Evolutionary conservation across 73 alveolate genomes (phyloP), one percentile per base, ranked within the genome.

Genomic region (Stentor roeselii): DNA sequence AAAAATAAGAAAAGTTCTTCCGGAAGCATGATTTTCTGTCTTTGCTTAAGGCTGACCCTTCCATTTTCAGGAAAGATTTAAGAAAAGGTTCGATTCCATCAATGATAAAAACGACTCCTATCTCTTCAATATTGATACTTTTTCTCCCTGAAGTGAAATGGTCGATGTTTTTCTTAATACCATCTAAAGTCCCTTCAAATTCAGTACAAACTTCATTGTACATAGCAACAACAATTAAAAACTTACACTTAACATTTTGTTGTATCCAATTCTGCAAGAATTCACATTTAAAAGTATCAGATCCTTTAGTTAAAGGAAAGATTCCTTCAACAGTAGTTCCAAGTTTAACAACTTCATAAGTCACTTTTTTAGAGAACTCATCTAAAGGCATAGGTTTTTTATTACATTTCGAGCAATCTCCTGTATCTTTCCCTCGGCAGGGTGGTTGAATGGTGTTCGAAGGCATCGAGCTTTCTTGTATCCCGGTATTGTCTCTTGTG

Each of bases 181-280:
- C 92, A 3, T 75, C 59, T 60, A 87, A 38, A 4, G 92, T 83
- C 1, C 83, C 90, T 11, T 30, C 14, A 31, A 87, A 60, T 30
- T 87, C 86, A 39, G 39, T 40, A 0, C 4, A 36, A 3, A 83
- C 83, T 76, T 87, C 92, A 83, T 87, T 87, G 78, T 82, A 87
- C 92, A 87, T 87, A 31, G 92, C 83, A 27, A 87, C 88, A 42
- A 37, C 67, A 37, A 76, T 76, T 0, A 76, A 32, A 67, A 67
- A 67, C 41, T 67, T 50, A 21, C 67, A 50, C 21, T 50, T 50
- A 11, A 11, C 67, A 50, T 6, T 6, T 11, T 50, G 6, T 6
- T 50, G 30, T 50, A 50, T 50, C 67, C 67, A 50, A 50, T 50
- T 6, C 6, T 50, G 6, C 6, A 50, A 21, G 21, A 50, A 50